Base-by-base conservation (phyloP, 1,139 yeast species). In the Taiozyma sp. region DNA sequence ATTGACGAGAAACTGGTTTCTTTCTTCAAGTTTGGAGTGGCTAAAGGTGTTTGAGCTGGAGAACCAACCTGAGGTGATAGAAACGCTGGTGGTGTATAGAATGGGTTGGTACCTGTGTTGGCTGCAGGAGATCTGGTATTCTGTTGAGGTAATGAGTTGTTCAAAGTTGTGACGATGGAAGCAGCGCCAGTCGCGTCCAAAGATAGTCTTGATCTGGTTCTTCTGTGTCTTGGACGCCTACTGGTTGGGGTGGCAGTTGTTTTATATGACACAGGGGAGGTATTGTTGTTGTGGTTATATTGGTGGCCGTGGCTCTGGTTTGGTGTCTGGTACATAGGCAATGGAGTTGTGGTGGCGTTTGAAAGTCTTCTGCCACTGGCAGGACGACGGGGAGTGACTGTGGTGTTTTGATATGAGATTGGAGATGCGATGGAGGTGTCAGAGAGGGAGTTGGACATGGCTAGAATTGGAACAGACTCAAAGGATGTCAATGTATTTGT, bases 61-160 rank as follows among this genome's bases (percentile, higher is more conserved):
- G 64, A 57, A n/a, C 48, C 54, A 40, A 22, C 54, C 46, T 49
- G 56, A 30, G 81, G 79, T 8, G 78, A 71, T 43, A 72, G 61
- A 54, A 72, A 72, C 6, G 74, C 63, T 0, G 73, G 66, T 2
- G 79, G 77, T 2, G 78, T 75, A 56, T 73, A 75, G 57, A 77
- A 76, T 22, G 81, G 81, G 55, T 77, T 76, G 38, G 70, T 63
- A 23, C 67, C 68, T 40, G 46, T 40, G 29, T 36, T 29, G 48
- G 52, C 49, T n/a, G 54, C 54, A 4, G 63, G 63, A 1, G 64
- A 60, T 48, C 53, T 59, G 23, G 45, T 48, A 1, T 52, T 29
- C 34, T 34, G 48, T 32, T 52, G 34, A 38, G 50, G 51, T n/a
- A 36, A 50, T 24, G 57, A 55, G 9, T 34, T 44, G 19, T 51